Evolutionary conservation across 768 basidiomycete genomes (phyloP).

Genomic region (Cantharellus cinnabarinus): DNA sequence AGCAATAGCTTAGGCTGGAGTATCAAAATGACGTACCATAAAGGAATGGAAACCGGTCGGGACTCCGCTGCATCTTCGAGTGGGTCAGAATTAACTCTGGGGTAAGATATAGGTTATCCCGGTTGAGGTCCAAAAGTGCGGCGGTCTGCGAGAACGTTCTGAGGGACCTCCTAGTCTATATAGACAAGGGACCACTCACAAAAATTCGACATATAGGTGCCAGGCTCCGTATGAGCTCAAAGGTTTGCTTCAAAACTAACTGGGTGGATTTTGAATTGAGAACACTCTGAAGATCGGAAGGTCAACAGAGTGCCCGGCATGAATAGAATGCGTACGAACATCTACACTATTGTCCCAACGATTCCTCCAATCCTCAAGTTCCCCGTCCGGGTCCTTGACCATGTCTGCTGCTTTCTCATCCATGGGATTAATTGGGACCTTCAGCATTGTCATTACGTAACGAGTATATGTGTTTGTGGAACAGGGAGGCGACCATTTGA

Average conservation of each 20-base stretch:
- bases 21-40: slow-evolving; percentile 23
- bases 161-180: background rate
- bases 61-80: slow-evolving; percentile 32
- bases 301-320: background rate
- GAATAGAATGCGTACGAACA: slow-evolving; percentile 9
- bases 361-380: slow-evolving; percentile 33
- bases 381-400: background rate
- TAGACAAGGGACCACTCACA: background rate
- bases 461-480: slow-evolving; percentile 29
- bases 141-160: slow-evolving; percentile 9
- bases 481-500: slow-evolving; percentile 48
- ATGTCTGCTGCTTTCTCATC: slow-evolving; percentile 8
- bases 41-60: slow-evolving; percentile 31
- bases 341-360: slow-evolving; percentile 42
- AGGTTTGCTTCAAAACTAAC: slow-evolving; percentile 34
- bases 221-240: slow-evolving; percentile 38
- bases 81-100: slow-evolving; percentile 24
- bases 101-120: slow-evolving; percentile 34
- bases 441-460: slow-evolving; percentile 29
- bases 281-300: slow-evolving; percentile 18
- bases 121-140: slow-evolving; percentile 19
- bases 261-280: slow-evolving; percentile 28
- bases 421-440: slow-evolving; percentile 11
- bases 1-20: background rate
- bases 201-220: slow-evolving; percentile 13